Percentiles rank a stretch among this genome's conserved stretches.
phyloP scores from a whole-genome alignment of 2,329 filamentous ascomycete species.

The Emergomyces pasteurianus region DNA sequence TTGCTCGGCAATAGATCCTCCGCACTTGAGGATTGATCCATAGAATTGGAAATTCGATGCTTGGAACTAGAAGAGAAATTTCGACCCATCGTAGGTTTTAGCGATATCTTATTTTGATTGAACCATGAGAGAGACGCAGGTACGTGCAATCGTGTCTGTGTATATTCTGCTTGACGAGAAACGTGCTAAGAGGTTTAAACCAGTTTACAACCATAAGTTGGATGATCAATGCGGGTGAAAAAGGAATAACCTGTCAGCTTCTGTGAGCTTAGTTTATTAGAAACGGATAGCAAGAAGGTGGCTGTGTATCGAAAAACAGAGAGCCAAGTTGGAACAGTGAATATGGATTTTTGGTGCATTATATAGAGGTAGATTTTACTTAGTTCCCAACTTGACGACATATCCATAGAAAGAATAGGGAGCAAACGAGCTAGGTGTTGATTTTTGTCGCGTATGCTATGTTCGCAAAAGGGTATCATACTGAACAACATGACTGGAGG shows the following conservation, averaged over 20 bases:
- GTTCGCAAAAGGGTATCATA: not conserved
- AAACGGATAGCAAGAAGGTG: not conserved
- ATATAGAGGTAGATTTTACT: not conserved
- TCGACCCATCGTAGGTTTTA: not conserved
- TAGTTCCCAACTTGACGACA: not conserved
- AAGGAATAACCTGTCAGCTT: not conserved
- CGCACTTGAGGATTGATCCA: not conserved
- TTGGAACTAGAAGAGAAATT: not conserved
- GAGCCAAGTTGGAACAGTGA: not conserved
- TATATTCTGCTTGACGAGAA: not conserved
- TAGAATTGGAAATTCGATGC: not conserved
- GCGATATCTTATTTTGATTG: not conserved
- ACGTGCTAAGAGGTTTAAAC: not conserved
- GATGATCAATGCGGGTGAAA: not conserved
- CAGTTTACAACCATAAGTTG: not conserved
- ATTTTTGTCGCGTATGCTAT: not conserved
- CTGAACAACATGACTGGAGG: not conserved
- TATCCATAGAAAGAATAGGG: not conserved
- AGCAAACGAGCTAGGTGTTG: not conserved
- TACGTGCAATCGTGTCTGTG: not conserved
- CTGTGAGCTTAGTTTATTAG: not conserved
- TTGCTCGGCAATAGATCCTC: not conserved
- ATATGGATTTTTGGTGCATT: not conserved
- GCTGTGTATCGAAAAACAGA: not conserved
- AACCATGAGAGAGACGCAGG: not conserved